Percentiles rank a stretch among this genome's conserved stretches.
Evolutionary conservation across 2,329 filamentous ascomycete genomes (phyloP).

Genomic region (Pseudogymnoascus sp.): DNA sequence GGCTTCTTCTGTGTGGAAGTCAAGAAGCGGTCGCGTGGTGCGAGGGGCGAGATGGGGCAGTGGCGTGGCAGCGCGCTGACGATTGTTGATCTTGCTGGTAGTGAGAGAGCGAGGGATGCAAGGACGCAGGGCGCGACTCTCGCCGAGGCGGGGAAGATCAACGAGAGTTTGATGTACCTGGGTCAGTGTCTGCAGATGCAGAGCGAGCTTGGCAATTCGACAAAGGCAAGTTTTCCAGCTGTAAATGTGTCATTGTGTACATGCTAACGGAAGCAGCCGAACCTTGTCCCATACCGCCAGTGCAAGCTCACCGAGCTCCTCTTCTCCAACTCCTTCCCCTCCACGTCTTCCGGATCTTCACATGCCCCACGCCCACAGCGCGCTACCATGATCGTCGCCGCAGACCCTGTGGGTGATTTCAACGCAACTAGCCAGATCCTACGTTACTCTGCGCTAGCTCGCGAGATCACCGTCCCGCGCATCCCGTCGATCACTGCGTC

Average conservation of each 20-base stretch:
- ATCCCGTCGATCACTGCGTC: constrained; percentile 74
- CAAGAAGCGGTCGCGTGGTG: constrained; percentile 60
- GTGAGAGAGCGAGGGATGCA: constrained; percentile 83
- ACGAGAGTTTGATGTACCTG: constrained; percentile 96
- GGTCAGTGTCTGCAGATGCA: constrained; percentile 96
- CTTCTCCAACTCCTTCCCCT: constrained; percentile 77
- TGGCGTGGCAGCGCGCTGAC: constrained; percentile 78
- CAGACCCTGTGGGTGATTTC: constrained; percentile 86
- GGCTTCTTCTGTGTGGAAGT: constrained; percentile 95
- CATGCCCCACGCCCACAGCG: constrained; percentile 61
- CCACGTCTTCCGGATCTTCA: constrained; percentile 11
- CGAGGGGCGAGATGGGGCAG: constrained; percentile 41
- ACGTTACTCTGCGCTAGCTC: constrained; percentile 83
- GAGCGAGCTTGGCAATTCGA: constrained; percentile 64
- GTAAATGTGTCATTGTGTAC: not conserved
- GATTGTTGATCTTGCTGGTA: constrained; percentile 86
- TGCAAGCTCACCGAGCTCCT: constrained; percentile 79
- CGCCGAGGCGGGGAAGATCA: constrained; percentile 95
- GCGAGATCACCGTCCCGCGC: constrained; percentile 85
- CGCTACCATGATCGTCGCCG: constrained; percentile 92
- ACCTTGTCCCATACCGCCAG: constrained; percentile 69
- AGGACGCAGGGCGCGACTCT: constrained; percentile 91
- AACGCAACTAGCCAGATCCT: constrained; percentile 96
- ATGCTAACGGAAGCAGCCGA: constrained; percentile 42
- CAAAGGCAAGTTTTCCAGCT: constrained; percentile 50